Evolutionary conservation across 2,329 filamentous ascomycete genomes (phyloP).

Genomic region (Sarocladiaceae sp.): DNA sequence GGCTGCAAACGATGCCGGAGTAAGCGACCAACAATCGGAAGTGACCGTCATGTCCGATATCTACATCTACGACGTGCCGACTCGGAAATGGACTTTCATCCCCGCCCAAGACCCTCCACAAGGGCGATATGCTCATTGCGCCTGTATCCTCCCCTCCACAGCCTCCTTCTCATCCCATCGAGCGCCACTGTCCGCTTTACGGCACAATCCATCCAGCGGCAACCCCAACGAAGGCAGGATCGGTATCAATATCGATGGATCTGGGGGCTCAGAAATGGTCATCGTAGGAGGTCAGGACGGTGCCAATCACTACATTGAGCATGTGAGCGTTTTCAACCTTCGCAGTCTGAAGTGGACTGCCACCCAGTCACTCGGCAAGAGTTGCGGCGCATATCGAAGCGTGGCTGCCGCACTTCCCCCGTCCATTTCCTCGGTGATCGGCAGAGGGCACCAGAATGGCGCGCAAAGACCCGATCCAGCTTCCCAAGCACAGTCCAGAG

Average conservation of each 20-base stretch:
- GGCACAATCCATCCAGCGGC: conserved; percentile 78
- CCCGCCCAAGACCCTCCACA: conserved; percentile 77
- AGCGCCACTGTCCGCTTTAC: conserved; percentile 78
- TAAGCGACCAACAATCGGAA: conserved; percentile 61
- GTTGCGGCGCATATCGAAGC: conserved; percentile 92
- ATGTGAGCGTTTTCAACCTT: conserved; percentile 97
- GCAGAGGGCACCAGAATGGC: conserved; percentile 45
- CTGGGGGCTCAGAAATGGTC: conserved; percentile 92
- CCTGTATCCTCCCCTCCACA: conserved; percentile 82
- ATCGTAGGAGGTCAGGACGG: conserved; percentile 95
- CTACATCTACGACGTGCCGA: conserved; percentile 84
- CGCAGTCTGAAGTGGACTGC: conserved; percentile 93
- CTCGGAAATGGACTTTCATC: conserved; percentile 79
- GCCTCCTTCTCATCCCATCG: conserved; percentile 79
- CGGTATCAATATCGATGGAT: conserved; percentile 82
- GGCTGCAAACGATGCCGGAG: conserved; percentile 37
- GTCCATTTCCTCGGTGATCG: conserved; percentile 58
- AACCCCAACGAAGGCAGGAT: conserved; percentile 83
- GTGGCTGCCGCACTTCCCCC: conserved; percentile 80
- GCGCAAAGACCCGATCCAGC: conserved; percentile 36
- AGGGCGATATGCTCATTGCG: conserved; percentile 94
- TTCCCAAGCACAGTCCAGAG: conserved; percentile 43
- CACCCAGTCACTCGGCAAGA: conserved; percentile 79
- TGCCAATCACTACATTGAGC: conserved; percentile 97
- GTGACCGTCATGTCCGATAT: conserved; percentile 98